Conservation (phyloP, 2,329 filamentous ascomycete genomes). For the Fusarium nodosum region DNA sequence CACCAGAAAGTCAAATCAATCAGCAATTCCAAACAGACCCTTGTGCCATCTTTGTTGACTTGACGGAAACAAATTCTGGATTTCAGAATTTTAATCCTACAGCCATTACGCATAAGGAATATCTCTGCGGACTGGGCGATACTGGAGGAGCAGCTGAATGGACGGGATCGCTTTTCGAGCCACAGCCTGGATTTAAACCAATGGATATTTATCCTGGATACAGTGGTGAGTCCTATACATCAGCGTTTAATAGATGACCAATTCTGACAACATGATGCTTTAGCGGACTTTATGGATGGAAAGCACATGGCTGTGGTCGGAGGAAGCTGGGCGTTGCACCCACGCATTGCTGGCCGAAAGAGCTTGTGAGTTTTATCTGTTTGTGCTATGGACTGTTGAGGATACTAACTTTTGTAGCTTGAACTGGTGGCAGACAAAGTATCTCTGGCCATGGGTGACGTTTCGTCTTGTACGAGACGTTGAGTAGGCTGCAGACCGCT, state of each 20-base stretch:
- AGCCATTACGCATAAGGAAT: conserved; percentile 14
- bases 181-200: conserved; percentile 31
- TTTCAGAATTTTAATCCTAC: conserved; percentile 29
- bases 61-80: conserved; percentile 19
- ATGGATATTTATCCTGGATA: conserved; percentile 39
- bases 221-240: conserved; percentile 9
- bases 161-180: conserved; percentile 11
- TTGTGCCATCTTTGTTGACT: conserved; percentile 10
- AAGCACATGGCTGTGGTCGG: conserved; percentile 30
- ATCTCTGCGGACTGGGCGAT: conserved; percentile 29
- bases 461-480: conserved; percentile 30
- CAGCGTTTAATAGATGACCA: rapidly evolving
- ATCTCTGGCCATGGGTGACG: conserved; percentile 34
- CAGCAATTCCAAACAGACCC: conserved; percentile 15
- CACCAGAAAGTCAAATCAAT: conserved; percentile 12
- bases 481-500: not conserved
- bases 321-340: conserved; percentile 36
- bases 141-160: conserved; percentile 37
- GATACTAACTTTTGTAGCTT: conserved; percentile 4
- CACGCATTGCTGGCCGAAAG: conserved; percentile 28
- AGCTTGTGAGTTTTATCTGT: conserved; percentile 27
- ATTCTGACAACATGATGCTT: not conserved
- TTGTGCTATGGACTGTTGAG: rapidly evolving
- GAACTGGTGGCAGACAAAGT: conserved; percentile 42
- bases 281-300: conserved; percentile 39